Evolutionary conservation across 2,329 filamentous ascomycete genomes (phyloP), one percentile per base, ranked within the genome.

Genomic region (Monosporascus sp.): DNA sequence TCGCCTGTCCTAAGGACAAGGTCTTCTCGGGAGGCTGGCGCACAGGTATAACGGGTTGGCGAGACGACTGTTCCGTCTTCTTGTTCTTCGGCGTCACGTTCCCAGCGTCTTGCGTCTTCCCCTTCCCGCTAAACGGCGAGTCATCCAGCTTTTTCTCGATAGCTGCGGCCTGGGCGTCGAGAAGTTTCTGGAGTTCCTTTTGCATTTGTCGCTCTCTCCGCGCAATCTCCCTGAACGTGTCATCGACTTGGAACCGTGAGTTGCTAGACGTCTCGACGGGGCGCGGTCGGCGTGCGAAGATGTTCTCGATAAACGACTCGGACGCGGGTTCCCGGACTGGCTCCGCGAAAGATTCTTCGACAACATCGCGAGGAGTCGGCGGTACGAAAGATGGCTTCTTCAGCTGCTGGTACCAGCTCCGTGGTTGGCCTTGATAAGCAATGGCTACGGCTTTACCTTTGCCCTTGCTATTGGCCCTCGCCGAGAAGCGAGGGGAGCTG

Each of bases 161-260:
- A 7, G 77, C 81, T 54, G 77, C 75, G 31, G 77, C 75, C 61
- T 85, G 82, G 2, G 79, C 79, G 65, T 85, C 81, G 2, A 85
- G 70, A 11, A 85, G 67, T 47, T 75, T 69, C 62, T 85, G 82
- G 11, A 85, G 70, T 59, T 83, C 78, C 50, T 75, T 71, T 58
- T 84, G 78, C 15, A 84, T 73, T 58, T 81, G 72, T 25, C 71
- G 71, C 48, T 82, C 79, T 57, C 73, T 73, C 47, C 77, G 69
- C 55, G 77, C 60, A 45, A 68, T 58, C 11, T 58, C 43, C 25
- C 59, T 63, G 47, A 68, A 67, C 24, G 60, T 65, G 14, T 56
- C 60, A n/a, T 68, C 66, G 20, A 64, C 56, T 17, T 65, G 56
- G 2, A 53, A 53, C 8, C 54, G 55, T 39, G 56, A 14, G 15